Percentiles rank a stretch among this genome's conserved stretches.
Conservation (phyloP, 2,329 filamentous ascomycete species). For the Pseudocercospora eumusae region DNA sequence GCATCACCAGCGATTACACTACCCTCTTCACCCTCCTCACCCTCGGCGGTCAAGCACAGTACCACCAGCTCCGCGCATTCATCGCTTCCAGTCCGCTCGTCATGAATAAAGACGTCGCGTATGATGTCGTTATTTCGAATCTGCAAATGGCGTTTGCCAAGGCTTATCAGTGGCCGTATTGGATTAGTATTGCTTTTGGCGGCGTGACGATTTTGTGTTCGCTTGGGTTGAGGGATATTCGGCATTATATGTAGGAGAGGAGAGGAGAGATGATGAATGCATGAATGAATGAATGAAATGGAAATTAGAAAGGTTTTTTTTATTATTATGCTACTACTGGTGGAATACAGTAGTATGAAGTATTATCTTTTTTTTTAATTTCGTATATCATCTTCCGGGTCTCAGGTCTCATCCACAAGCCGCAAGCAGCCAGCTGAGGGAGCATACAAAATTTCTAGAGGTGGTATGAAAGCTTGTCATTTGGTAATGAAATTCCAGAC, state of each 20-base stretch:
- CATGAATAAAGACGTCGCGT: constrained; percentile 28
- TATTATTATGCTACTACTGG: no score
- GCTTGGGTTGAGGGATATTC: constrained; percentile 38
- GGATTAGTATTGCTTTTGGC: constrained; percentile 39
- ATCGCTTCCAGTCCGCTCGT: constrained; percentile 24
- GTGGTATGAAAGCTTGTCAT: no score
- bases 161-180: constrained; percentile 39
- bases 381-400: no score
- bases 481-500: no score
- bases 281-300: no score
- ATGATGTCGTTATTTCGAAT: constrained; percentile 31
- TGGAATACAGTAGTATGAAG: no score
- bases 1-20: constrained; percentile 22
- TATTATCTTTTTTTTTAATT: no score
- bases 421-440: no score
- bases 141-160: constrained; percentile 34
- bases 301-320: no score
- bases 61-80: constrained; percentile 19
- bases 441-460: no score
- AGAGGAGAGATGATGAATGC: no score
- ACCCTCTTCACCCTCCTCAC: constrained; percentile 28
- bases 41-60: constrained; percentile 28
- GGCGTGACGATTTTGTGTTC: constrained; percentile 35
- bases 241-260: constrained; percentile 34
- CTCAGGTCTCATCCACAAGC: no score